Evolutionary conservation across 768 basidiomycete species (phyloP).

Genomic region (Baorangia bicolor): DNA sequence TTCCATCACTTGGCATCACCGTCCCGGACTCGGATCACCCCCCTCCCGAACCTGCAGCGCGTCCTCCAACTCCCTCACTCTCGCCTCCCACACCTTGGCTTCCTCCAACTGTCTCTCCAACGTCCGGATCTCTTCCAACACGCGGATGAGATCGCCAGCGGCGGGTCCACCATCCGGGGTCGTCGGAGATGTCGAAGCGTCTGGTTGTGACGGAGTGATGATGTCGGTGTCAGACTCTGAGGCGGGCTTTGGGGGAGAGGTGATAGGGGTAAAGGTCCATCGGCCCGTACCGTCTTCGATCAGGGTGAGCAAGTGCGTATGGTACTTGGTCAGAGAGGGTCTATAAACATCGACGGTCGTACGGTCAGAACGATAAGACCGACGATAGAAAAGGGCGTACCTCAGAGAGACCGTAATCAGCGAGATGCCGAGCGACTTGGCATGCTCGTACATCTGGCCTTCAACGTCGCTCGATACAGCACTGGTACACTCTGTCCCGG

Average conservation of each 20-base stretch:
- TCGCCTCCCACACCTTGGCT: conserved; percentile 25
- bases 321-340: conserved; percentile 85
- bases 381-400: conserved; percentile 37
- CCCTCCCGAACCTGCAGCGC: conserved; percentile 20
- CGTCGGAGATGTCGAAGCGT: not conserved
- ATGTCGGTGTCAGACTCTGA: not conserved
- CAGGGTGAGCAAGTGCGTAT: conserved; percentile 81
- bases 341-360: conserved; percentile 26
- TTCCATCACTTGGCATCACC: not conserved
- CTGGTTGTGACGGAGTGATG: not conserved
- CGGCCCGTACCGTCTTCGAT: conserved; percentile 65
- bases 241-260: not conserved
- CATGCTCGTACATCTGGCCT: conserved; percentile 92
- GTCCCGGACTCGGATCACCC: not conserved
- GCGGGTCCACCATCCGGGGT: not conserved
- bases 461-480: conserved; percentile 97
- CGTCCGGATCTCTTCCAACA: conserved; percentile 29
- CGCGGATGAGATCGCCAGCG: conserved; percentile 20
- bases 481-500: conserved; percentile 77
- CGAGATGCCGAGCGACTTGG: conserved; percentile 85
- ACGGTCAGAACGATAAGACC: not conserved
- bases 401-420: conserved; percentile 90
- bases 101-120: conserved; percentile 26
- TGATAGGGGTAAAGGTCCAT: conserved; percentile 69
- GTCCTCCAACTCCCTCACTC: conserved; percentile 27